Evolutionary conservation across 1,284 basidiomycete species (phyloP), one percentile per base, ranked within the genome.

Genomic region (Anthracocystis walkeri): DNA sequence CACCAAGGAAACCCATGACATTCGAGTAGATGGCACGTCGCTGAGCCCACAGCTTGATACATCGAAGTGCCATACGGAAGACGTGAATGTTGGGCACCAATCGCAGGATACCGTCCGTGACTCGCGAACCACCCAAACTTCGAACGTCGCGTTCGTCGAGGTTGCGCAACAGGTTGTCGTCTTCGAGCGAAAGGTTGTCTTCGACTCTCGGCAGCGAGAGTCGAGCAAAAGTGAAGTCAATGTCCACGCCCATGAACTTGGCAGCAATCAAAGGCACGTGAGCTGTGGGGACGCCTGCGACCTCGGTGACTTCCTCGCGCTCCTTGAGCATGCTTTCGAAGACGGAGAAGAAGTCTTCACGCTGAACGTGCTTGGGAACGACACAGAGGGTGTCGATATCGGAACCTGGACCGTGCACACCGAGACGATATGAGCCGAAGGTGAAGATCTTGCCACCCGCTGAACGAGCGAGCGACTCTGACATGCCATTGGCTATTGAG

Each of bases 331-430:
- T 94, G 35, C 90, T 88, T 84, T 95, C 93, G 81, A 99, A 97
- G 40, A 92, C 89, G 0, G 92, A 90, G 82, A 98, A 98, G 87
- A 99, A 99, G 87, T 99, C 94, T 81, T 97, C 95, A 73, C 94
- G 89, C 72, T 92, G 92, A 60, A 99, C 92, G 86, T 98, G 94
- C 86, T 95, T 94, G 6, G 96, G 96, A 31, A 97, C 97, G 29
- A 99, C 96, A 85, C 95, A 95, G 38, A 99, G 88, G n/a, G 95
- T 98, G 87, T 99, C 96, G 85, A 99, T 98, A 90, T 99, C 96
- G 49, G 92, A 90, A 10, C 94, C 93, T 38, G 97, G 96, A 14
- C 94, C 94, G 86, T 99, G 97, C 16, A 99, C 96, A 63, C 96
- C 96, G 46, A 99, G 88, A 35, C 82, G 79, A 51, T 83, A 82